Conservation (phyloP, 169 alveolate species). For the Cyclospora cayetanensis region DNA sequence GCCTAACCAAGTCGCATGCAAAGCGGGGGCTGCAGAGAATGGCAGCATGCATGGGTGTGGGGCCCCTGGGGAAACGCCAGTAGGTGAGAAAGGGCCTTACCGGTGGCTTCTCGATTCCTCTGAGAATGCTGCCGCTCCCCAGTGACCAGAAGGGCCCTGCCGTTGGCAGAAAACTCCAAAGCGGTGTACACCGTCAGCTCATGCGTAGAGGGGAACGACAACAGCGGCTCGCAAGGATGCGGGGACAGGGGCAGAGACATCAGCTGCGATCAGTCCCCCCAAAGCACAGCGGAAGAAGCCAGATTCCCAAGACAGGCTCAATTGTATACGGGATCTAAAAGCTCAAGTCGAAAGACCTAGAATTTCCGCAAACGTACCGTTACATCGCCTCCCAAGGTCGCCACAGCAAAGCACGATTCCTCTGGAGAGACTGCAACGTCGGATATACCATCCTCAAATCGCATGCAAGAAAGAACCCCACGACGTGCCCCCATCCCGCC, state of each 20-base stretch:
- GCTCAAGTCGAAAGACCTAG: background rate
- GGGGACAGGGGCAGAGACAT: slow-evolving; percentile 7
- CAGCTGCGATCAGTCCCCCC: background rate
- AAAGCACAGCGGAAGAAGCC: background rate
- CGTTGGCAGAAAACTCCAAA: slow-evolving; percentile 38
- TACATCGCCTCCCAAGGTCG: slow-evolving; percentile 48
- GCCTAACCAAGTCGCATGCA: background rate
- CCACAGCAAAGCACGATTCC: slow-evolving; percentile 15
- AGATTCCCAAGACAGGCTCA: background rate
- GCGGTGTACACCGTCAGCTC: slow-evolving; percentile 47
- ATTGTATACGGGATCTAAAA: background rate
- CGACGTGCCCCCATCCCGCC: background rate
- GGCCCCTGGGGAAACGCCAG: background rate
- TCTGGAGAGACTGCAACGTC: slow-evolving; percentile 59
- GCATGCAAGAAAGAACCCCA: background rate
- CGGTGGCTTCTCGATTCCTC: slow-evolving; percentile 50
- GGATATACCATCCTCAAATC: slow-evolving; percentile 25
- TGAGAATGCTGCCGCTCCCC: slow-evolving; percentile 56
- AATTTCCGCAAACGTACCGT: background rate
- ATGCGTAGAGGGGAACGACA: slow-evolving; percentile 14
- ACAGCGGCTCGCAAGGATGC: slow-evolving; percentile 50
- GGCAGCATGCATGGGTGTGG: background rate
- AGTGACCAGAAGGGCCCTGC: slow-evolving; percentile 14
- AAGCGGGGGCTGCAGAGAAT: background rate
- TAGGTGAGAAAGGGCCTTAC: background rate